These are phyloP conservation scores for Fusarium pseudograminearum DNA, from an alignment of 2,329 filamentous ascomycete genomes.

Conservation along the genomic window DNA sequence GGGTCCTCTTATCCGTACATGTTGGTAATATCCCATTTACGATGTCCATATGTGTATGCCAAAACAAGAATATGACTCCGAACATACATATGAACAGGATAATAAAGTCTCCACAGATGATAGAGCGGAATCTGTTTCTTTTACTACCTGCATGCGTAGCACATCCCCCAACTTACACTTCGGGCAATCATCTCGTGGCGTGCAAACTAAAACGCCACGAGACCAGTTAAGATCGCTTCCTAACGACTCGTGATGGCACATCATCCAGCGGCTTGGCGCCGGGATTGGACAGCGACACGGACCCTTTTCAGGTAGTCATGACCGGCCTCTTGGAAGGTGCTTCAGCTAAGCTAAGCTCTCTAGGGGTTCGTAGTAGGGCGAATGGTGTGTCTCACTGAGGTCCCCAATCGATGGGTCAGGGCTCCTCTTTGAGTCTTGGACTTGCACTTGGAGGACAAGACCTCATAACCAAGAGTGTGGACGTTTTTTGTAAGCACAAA, in stretches of 20 bases:
- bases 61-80: slow-evolving; percentile 9
- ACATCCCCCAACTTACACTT: slow-evolving; percentile 40
- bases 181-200: slow-evolving; percentile 25
- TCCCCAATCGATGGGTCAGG: slow-evolving; percentile 3
- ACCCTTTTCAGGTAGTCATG: slow-evolving; percentile 22
- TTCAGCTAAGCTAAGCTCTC: slow-evolving; percentile 17
- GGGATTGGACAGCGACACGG: slow-evolving; percentile 35
- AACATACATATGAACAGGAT: not conserved
- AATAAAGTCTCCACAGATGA: not conserved
- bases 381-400: slow-evolving; percentile 33
- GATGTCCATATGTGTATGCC: not conserved
- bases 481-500: slow-evolving; percentile 27
- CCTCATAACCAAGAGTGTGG: slow-evolving; percentile 3
- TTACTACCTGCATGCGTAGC: not conserved
- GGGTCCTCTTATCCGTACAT: not conserved
- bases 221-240: slow-evolving; percentile 13
- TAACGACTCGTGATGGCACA: slow-evolving; percentile 23
- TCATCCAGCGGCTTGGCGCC: slow-evolving; percentile 12
- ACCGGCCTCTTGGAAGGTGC: slow-evolving; percentile 9
- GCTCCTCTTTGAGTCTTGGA: slow-evolving; percentile 39
- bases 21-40: slow-evolving; percentile 2
- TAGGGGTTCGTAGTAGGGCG: slow-evolving; percentile 19
- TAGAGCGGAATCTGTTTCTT: not conserved
- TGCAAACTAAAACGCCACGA: slow-evolving; percentile 42
- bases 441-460: not conserved